These are phyloP conservation scores for Elsinoe perseae DNA, from an alignment of 2,329 filamentous ascomycete genomes.

Conservation along the genomic window DNA sequence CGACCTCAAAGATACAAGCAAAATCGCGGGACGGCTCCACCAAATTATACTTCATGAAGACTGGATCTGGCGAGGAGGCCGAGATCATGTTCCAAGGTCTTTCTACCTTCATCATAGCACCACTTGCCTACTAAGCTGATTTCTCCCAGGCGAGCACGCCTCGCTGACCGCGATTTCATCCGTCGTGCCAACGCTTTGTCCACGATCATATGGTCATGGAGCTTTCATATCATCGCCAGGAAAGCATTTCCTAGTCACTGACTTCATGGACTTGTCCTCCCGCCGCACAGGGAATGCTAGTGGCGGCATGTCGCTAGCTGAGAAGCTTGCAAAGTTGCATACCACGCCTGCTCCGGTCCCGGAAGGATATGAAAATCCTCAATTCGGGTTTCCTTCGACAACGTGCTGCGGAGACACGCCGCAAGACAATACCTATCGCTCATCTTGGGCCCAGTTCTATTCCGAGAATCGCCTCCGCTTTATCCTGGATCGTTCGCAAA, in stretches of 20 bases:
- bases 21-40: constrained; percentile 42
- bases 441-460: constrained; percentile 80
- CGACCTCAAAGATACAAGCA: constrained; percentile 54
- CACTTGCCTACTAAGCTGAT: constrained; percentile 21
- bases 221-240: constrained; percentile 41
- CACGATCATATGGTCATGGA: constrained; percentile 67
- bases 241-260: constrained; percentile 57
- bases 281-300: constrained; percentile 24
- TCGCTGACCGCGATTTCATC: constrained; percentile 75
- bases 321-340: constrained; percentile 73
- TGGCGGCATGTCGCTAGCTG: constrained; percentile 53
- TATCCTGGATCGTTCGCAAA: constrained; percentile 52
- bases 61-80: constrained; percentile 51
- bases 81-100: constrained; percentile 59
- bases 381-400: constrained; percentile 76
- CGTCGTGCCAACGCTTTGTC: constrained; percentile 66
- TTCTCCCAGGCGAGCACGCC: constrained; percentile 60
- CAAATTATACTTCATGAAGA: constrained; percentile 65
- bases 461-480: constrained; percentile 63
- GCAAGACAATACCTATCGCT: constrained; percentile 68
- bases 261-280: constrained; percentile 63
- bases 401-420: constrained; percentile 82
- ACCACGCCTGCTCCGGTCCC: constrained; percentile 63
- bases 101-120: too few species aligned
- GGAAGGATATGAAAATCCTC: constrained; percentile 48